phyloP scores from a whole-genome alignment of 176 grass and related monocot genomes.

The Aechmea fasciata region DNA sequence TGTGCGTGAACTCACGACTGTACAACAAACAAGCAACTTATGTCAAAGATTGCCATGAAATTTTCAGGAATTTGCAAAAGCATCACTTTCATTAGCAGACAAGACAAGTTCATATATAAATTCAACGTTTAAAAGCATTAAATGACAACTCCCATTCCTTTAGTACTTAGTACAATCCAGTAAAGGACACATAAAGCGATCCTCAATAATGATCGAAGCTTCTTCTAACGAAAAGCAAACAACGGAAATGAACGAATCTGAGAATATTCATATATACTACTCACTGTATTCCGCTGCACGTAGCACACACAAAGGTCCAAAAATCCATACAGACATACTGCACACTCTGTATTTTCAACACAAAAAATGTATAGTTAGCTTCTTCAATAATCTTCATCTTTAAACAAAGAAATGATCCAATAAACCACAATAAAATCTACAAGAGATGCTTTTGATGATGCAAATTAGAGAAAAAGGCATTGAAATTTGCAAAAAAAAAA shows the following conservation, averaged over 20 bases:
- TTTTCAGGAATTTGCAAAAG: background rate
- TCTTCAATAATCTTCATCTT: background rate
- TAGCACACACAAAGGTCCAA: constrained; percentile 80
- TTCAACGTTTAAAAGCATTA: background rate
- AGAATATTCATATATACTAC: constrained; percentile 9
- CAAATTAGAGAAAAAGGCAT: background rate
- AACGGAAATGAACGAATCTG: too few species aligned
- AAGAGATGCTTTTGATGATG: background rate
- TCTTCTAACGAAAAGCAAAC: too few species aligned
- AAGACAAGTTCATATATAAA: background rate
- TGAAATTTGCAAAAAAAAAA: constrained; percentile 19
- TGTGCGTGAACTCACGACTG: constrained; percentile 91
- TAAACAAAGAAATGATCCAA: background rate
- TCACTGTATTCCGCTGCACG: constrained; percentile 97
- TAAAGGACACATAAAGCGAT: too few species aligned
- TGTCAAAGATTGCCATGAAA: constrained; percentile 2
- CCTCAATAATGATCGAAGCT: too few species aligned
- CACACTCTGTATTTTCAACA: constrained; percentile 37
- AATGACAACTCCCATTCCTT: too few species aligned
- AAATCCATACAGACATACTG: constrained; percentile 97
- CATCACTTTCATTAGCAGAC: background rate
- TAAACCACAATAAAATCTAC: constrained; percentile 9
- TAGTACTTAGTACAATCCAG: too few species aligned
- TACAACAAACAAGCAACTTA: constrained; percentile 5
- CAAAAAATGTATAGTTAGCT: too few species aligned